Base-by-base conservation (phyloP, 176 grass and related monocot species). In the Musa acuminata region DNA sequence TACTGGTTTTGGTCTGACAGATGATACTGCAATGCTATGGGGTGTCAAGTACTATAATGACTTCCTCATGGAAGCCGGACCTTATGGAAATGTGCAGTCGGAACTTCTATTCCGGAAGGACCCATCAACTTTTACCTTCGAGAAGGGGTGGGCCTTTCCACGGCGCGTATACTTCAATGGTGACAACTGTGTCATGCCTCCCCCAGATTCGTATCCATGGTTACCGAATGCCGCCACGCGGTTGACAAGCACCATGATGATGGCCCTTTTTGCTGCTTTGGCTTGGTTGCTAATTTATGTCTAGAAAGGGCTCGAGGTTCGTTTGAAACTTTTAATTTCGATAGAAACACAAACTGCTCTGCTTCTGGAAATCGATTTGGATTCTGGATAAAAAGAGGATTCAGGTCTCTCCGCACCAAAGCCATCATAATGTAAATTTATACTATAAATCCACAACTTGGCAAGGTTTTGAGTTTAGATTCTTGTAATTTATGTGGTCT, bases 11-110 rank as follows among this genome's bases (percentile, higher is more conserved):
- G 49, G 2, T 53, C 23, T 72, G n/a, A 13, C 69, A 72, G 69
- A 72, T 72, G 69, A 72, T 72, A 72, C 69, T 53, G 69, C 69
- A 52, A 72, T 72, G 69, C n/a, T 72, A 6, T 72, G 69, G 69
- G 69, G 69, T 72, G 69, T 72, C 21, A 72, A 72, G 29, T 72
- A 52, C 69, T 72, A 72, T 50, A 72, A 72, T 25, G 69, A 72
- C 21, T 53, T 72, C 8, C 69, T 72, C 69, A 72, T 72, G 69
- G n/a, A 72, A 72, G 69, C 69, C 1, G 69, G 69, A 53, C 69
- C 69, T 53, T 72, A 72, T 25, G 69, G 69, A 52, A 72, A 72
- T 52, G 69, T 20, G 23, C 69, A 72, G 19, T 72, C 69, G 1
- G 69, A 72, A 72, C 69, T 72, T 23, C 51, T 72, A 1, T 53